Evolutionary conservation across 2,329 filamentous ascomycete species (phyloP).

Genomic region (Phoma herbarum): DNA sequence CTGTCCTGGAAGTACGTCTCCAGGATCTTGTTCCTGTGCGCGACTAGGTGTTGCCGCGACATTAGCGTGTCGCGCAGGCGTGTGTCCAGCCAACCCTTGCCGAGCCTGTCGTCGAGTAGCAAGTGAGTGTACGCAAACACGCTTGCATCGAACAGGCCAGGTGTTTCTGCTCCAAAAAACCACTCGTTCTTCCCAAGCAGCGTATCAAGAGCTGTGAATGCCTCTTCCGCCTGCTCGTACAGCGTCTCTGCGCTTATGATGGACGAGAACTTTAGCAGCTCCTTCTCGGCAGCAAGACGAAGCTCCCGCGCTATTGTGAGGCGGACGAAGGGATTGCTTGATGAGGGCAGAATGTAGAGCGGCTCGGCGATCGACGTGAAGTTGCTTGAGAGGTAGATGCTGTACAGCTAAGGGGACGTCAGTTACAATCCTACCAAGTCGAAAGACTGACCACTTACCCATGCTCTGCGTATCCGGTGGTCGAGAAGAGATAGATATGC

Average conservation of each 20-base stretch:
- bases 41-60: constrained; percentile 68
- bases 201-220: constrained; percentile 68
- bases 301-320: constrained; percentile 71
- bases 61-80: constrained; percentile 66
- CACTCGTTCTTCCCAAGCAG: constrained; percentile 66
- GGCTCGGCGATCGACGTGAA: constrained; percentile 68
- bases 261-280: constrained; percentile 73
- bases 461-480: constrained; percentile 81
- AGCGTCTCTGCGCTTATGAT: constrained; percentile 66
- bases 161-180: constrained; percentile 67
- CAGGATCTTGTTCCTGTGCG: constrained; percentile 69
- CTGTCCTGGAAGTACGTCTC: constrained; percentile 57
- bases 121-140: constrained; percentile 91
- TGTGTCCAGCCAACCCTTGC: constrained; percentile 67
- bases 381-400: constrained; percentile 82
- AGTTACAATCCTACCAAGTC: neutral
- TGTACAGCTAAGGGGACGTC: constrained; percentile 66
- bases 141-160: constrained; percentile 83
- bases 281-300: constrained; percentile 74
- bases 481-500: constrained; percentile 83
- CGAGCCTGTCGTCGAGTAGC: constrained; percentile 70
- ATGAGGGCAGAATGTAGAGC: constrained; percentile 74
- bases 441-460: constrained; percentile 63
- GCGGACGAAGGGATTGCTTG: constrained; percentile 69
- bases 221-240: constrained; percentile 68